Conservation (phyloP, 2,329 filamentous ascomycete species). For the Sordariomycetes sp. region DNA sequence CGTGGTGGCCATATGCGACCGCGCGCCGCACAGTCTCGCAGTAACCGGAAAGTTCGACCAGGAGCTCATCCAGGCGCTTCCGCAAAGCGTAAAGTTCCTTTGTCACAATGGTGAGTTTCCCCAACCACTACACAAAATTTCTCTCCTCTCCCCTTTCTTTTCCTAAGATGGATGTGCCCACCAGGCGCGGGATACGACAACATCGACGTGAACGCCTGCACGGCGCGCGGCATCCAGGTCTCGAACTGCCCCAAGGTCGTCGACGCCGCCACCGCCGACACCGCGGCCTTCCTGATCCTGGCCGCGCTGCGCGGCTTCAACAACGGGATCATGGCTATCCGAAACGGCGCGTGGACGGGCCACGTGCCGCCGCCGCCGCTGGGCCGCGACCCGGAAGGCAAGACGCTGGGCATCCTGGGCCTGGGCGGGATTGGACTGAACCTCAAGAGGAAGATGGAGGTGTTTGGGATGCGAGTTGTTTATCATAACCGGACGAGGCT, state of each 20-base stretch:
- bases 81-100: constrained; percentile 27
- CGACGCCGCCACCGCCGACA: constrained; percentile 61
- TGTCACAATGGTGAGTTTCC: constrained; percentile 20
- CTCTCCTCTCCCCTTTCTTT: too few relatives aligned
- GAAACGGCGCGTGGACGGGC: constrained; percentile 50
- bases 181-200: constrained; percentile 52
- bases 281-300: constrained; percentile 59
- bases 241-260: constrained; percentile 59
- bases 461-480: not conserved
- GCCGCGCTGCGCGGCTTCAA: constrained; percentile 59
- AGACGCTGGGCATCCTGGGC: not conserved
- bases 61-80: constrained; percentile 41
- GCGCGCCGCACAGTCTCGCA: constrained; percentile 44
- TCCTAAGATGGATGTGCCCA: not conserved
- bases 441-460: not conserved
- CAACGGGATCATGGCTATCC: constrained; percentile 43
- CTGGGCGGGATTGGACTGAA: not conserved
- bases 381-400: constrained; percentile 47
- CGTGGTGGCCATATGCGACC: constrained; percentile 40
- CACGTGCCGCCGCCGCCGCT: constrained; percentile 22
- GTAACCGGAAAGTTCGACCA: constrained; percentile 54
- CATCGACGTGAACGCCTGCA: constrained; percentile 54
- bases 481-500: not conserved
- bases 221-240: constrained; percentile 39
- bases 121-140: not conserved